These are phyloP conservation scores for Botrytis galanthina DNA, from an alignment of 2,329 filamentous ascomycete genomes.

Conservation along the genomic window DNA sequence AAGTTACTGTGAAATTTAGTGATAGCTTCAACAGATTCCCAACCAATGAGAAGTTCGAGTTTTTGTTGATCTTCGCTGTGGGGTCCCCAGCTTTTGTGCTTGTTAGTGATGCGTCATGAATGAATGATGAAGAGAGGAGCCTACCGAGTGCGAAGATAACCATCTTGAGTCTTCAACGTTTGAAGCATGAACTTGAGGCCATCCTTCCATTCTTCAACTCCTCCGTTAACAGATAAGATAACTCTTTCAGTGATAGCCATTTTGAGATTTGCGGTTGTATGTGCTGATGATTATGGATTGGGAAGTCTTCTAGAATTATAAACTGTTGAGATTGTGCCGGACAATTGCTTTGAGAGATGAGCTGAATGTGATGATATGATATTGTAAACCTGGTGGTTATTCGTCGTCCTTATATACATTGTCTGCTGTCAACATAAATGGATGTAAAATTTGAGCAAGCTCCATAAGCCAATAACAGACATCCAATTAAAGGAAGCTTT, in stretches of 20 bases:
- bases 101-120: background rate
- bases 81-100: constrained; percentile 33
- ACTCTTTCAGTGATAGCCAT: constrained; percentile 30
- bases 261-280: constrained; percentile 19
- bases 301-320: background rate
- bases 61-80: constrained; percentile 34
- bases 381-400: no score
- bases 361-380: background rate
- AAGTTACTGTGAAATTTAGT: constrained; percentile 25
- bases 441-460: background rate
- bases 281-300: background rate
- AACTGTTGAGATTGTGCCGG: background rate
- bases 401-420: background rate
- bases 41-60: constrained; percentile 36
- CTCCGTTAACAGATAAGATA: constrained; percentile 32
- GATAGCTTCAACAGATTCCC: constrained; percentile 30
- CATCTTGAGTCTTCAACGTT: constrained; percentile 34
- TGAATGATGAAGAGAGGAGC: no score
- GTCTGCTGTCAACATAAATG: background rate
- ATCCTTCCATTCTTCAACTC: constrained; percentile 36
- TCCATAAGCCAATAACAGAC: background rate
- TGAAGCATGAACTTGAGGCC: constrained; percentile 35
- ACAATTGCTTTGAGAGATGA: background rate
- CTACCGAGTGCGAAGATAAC: constrained; percentile 33
- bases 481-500: background rate